These are phyloP conservation scores for Sporothrix globosa DNA, from an alignment of 2,329 filamentous ascomycete genomes.

Conservation along the genomic window DNA sequence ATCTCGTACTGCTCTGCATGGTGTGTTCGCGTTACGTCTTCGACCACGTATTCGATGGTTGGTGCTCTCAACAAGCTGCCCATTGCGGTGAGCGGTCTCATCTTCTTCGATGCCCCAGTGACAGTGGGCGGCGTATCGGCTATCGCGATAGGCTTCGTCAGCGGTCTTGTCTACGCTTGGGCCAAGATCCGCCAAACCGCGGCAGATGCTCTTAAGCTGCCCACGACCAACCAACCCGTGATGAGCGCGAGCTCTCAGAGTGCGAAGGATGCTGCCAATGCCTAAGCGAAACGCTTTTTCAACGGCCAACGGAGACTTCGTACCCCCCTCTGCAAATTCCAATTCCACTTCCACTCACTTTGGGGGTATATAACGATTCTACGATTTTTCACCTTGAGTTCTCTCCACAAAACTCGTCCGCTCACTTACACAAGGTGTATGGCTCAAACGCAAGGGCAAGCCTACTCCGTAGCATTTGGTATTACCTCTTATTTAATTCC, in stretches of 20 bases:
- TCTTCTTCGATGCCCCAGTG: slow-evolving; percentile 95
- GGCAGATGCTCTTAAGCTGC: slow-evolving; percentile 67
- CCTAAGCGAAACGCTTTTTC: slow-evolving; percentile 44
- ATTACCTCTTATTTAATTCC: slow-evolving; percentile 1
- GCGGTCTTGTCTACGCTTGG: slow-evolving; percentile 86
- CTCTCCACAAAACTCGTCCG: neutral
- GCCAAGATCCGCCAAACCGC: slow-evolving; percentile 81
- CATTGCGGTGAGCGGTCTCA: slow-evolving; percentile 84
- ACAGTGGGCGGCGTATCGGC: slow-evolving; percentile 90
- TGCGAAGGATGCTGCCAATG: slow-evolving; percentile 81
- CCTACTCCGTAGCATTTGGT: neutral
- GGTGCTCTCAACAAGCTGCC: slow-evolving; percentile 97
- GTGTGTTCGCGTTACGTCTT: slow-evolving; percentile 97
- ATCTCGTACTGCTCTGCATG: slow-evolving; percentile 99
- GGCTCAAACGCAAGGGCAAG: neutral
- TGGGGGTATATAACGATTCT: neutral
- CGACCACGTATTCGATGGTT: slow-evolving; percentile 98
- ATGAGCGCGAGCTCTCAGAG: slow-evolving; percentile 92
- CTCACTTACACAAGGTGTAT: slow-evolving; percentile 1
- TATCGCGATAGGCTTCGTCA: slow-evolving; percentile 88
- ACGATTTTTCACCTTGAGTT: neutral
- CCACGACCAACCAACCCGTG: slow-evolving; percentile 59
- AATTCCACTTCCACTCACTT: neutral
- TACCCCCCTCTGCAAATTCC: neutral
- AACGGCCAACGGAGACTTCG: neutral